Evolutionary conservation across 2,329 filamentous ascomycete species (phyloP).

Genomic region (Beauveria australis): DNA sequence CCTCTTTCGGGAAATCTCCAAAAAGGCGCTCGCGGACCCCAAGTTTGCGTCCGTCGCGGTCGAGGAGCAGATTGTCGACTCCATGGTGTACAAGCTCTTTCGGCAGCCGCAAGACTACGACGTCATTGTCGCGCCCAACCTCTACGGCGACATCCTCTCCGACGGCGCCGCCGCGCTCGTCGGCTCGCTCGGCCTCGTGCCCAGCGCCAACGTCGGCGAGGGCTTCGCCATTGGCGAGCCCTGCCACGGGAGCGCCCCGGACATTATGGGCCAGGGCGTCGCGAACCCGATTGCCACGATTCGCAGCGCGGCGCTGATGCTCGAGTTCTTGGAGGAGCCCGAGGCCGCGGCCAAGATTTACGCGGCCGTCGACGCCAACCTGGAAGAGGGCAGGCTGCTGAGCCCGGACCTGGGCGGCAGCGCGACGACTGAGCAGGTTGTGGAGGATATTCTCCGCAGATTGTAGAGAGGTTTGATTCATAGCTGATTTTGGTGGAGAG

Average conservation of each 20-base stretch:
- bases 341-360: constrained; percentile 84
- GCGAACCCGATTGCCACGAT: constrained; percentile 96
- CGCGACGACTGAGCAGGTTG: constrained; percentile 76
- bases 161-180: constrained; percentile 93
- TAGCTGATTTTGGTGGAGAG: neutral
- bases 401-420: constrained; percentile 86
- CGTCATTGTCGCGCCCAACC: constrained; percentile 93
- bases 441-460: constrained; percentile 77
- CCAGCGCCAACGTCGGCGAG: constrained; percentile 90
- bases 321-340: constrained; percentile 89
- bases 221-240: constrained; percentile 95
- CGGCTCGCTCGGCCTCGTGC: constrained; percentile 84
- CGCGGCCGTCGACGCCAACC: constrained; percentile 79
- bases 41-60: constrained; percentile 59
- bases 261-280: constrained; percentile 82
- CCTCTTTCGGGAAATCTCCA: constrained; percentile 77
- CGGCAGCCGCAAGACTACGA: constrained; percentile 92
- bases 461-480: neutral
- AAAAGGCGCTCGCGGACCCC: constrained; percentile 58
- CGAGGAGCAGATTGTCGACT: constrained; percentile 98
- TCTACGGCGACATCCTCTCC: constrained; percentile 95
- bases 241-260: constrained; percentile 91
- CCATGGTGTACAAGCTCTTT: constrained; percentile 99
- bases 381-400: constrained; percentile 73
- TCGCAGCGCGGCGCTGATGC: constrained; percentile 83